phyloP scores from a whole-genome alignment of 306 rosid genomes.

The Vigna hirtella region DNA sequence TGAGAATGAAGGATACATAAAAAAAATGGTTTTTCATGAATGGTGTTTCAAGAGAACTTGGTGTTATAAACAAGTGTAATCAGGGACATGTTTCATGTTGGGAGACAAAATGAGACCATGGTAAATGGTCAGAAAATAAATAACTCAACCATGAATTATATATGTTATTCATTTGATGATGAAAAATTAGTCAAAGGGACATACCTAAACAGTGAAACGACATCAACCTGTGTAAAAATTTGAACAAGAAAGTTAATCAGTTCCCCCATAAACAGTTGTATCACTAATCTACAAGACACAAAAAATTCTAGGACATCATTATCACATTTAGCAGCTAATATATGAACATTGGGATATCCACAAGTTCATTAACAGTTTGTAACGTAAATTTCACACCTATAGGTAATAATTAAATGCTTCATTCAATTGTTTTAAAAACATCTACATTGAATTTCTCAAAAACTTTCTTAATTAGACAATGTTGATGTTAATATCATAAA shows the following conservation, averaged over 20 bases:
- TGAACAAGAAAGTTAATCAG: background rate
- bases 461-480: background rate
- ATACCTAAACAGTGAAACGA: constrained; percentile 25
- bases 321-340: background rate
- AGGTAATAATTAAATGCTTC: background rate
- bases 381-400: constrained; percentile 17
- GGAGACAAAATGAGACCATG: background rate
- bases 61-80: background rate
- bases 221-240: background rate
- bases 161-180: background rate
- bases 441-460: background rate
- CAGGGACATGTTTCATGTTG: background rate
- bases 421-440: background rate
- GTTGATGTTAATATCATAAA: background rate
- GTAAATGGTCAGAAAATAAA: constrained; percentile 3
- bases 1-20: no score
- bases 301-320: background rate
- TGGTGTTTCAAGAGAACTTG: no score
- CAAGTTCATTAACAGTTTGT: background rate
- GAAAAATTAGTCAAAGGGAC: background rate
- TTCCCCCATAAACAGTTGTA: background rate
- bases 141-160: background rate
- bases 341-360: background rate
- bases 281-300: background rate
- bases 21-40: no score